phyloP scores from a whole-genome alignment of 1,139 yeast genomes.

The Dujonia santamariae region DNA sequence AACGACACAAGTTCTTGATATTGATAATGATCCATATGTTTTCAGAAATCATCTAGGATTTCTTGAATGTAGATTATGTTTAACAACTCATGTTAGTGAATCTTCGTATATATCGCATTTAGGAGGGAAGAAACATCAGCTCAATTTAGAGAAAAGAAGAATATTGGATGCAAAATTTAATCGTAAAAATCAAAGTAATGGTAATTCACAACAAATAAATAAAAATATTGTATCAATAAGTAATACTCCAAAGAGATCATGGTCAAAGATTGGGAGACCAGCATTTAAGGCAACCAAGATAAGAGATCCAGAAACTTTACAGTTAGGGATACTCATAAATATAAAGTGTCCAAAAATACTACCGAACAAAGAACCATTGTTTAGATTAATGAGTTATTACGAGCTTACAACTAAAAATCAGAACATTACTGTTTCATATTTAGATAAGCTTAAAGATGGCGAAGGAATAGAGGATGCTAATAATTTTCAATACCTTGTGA shows the following conservation, averaged over 20 bases:
- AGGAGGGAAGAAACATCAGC: conserved; percentile 74
- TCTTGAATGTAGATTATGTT: conserved; percentile 72
- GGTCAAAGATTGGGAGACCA: conserved; percentile 70
- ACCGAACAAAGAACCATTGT: conserved; percentile 45
- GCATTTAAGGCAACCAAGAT: conserved; percentile 64
- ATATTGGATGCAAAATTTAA: conserved; percentile 37
- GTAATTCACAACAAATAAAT: background rate
- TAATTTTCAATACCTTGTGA: conserved; percentile 61
- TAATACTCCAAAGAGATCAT: conserved; percentile 42
- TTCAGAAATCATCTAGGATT: conserved; percentile 71
- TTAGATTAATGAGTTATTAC: conserved; percentile 70
- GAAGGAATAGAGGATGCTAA: conserved; percentile 35
- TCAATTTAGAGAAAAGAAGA: conserved; percentile 61
- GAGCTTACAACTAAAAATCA: conserved; percentile 56
- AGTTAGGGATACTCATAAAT: conserved; percentile 61
- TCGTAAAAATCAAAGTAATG: conserved; percentile 13
- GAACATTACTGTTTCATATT: conserved; percentile 20
- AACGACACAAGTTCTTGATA: conserved; percentile 54
- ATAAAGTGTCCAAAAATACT: conserved; percentile 53
- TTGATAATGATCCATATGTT: conserved; percentile 77
- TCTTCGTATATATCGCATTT: conserved; percentile 79
- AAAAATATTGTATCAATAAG: conserved; percentile 21
- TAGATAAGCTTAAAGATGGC: conserved; percentile 17
- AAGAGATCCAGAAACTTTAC: conserved; percentile 54
- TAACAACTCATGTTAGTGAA: conserved; percentile 71